These are phyloP conservation scores for Alternaria gansuensis DNA, from an alignment of 2,329 filamentous ascomycete genomes.

Conservation along the genomic window DNA sequence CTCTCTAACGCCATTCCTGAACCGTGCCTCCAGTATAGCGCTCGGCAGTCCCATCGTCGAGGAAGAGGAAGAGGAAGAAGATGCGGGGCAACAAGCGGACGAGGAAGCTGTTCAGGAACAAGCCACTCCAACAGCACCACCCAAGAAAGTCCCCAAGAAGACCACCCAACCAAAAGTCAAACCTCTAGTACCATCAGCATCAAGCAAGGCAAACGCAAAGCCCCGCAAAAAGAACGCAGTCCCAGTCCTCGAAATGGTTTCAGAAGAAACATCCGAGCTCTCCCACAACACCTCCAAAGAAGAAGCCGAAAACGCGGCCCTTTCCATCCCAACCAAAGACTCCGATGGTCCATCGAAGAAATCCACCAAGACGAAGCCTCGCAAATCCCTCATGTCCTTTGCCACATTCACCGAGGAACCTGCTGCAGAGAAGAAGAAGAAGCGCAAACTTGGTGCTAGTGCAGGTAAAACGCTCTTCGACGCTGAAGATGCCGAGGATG, in stretches of 20 bases:
- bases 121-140: constrained; percentile 42
- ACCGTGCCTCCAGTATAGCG: constrained; percentile 71
- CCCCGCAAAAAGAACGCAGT: constrained; percentile 51
- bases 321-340: constrained; percentile 49
- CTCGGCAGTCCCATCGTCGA: constrained; percentile 55
- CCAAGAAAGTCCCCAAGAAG: constrained; percentile 44
- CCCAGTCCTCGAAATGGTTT: constrained; percentile 55
- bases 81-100: constrained; percentile 30
- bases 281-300: constrained; percentile 46
- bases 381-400: constrained; percentile 61
- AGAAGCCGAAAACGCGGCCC: constrained; percentile 51
- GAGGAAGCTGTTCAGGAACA: constrained; percentile 39
- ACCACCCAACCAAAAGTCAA: constrained; percentile 49
- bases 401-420: constrained; percentile 53
- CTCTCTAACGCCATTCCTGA: constrained; percentile 93
- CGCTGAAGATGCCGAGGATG: constrained; percentile 45
- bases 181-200: constrained; percentile 56
- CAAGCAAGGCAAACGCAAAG: constrained; percentile 58
- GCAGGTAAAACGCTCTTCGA: constrained; percentile 73
- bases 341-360: constrained; percentile 46
- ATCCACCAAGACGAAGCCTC: constrained; percentile 51
- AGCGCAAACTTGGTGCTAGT: constrained; percentile 73
- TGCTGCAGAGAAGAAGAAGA: constrained; percentile 61
- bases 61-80: constrained; percentile 33
- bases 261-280: constrained; percentile 53